phyloP scores from a whole-genome alignment of 1,284 basidiomycete species.

The Heterobasidion occidentale region DNA sequence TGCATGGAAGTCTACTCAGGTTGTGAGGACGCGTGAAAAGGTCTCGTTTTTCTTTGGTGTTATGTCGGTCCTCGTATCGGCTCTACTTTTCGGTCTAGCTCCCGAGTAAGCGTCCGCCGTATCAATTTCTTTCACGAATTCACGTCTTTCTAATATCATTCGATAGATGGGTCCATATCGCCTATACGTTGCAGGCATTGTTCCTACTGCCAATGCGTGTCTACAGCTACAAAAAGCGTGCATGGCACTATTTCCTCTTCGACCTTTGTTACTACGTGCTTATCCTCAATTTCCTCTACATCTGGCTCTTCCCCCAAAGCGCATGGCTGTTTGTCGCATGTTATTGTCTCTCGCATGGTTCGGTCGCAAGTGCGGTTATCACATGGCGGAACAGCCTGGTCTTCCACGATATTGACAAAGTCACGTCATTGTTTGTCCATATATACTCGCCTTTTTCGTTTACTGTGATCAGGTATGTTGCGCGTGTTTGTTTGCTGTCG shows the following conservation, averaged over 20 bases:
- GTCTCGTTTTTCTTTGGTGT: slow-evolving; percentile 89
- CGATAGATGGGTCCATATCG: slow-evolving; percentile 66
- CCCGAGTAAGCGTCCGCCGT: slow-evolving; percentile 57
- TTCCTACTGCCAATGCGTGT: slow-evolving; percentile 78
- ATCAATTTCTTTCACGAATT: slow-evolving; percentile 13
- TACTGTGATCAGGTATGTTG: slow-evolving; percentile 74
- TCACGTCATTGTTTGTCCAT: slow-evolving; percentile 87
- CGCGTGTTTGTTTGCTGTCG: slow-evolving; percentile 1
- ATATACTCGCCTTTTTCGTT: slow-evolving; percentile 84
- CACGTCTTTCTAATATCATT: neutral
- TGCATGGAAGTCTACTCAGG: slow-evolving; percentile 87
- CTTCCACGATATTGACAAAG: slow-evolving; percentile 91
- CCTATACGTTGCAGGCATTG: slow-evolving; percentile 67
- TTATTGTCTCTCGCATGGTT: slow-evolving; percentile 83
- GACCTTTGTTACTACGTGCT: slow-evolving; percentile 89
- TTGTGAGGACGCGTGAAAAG: slow-evolving; percentile 87
- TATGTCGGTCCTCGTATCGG: slow-evolving; percentile 77
- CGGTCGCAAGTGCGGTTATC: slow-evolving; percentile 87
- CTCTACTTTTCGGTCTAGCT: slow-evolving; percentile 75
- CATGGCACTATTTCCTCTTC: slow-evolving; percentile 93
- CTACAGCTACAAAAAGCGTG: slow-evolving; percentile 81
- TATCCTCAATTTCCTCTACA: slow-evolving; percentile 81
- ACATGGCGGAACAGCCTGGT: slow-evolving; percentile 97
- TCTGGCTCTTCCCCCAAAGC: slow-evolving; percentile 77
- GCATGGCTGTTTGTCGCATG: slow-evolving; percentile 76